These are phyloP conservation scores for Kuraishia piskuri DNA, from an alignment of 805 yeast species.

Conservation along the genomic window DNA sequence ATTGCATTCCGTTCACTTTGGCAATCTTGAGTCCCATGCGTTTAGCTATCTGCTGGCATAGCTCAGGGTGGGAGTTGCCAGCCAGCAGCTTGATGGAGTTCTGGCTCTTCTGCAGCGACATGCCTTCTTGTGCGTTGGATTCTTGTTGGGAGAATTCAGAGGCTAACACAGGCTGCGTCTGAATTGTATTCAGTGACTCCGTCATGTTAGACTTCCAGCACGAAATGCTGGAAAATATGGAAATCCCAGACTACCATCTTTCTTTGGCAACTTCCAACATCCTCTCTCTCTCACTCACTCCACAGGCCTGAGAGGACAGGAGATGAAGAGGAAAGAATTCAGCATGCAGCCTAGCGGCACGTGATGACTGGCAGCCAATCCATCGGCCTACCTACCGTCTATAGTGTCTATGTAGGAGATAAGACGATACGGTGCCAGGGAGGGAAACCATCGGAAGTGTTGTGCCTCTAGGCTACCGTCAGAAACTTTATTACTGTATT, in stretches of 20 bases:
- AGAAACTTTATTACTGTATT: too few species aligned
- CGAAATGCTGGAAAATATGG: not conserved
- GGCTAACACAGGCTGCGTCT: not conserved
- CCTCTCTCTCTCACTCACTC: too few species aligned
- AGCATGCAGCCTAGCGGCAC: not conserved
- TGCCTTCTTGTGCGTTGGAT: conserved; percentile 5
- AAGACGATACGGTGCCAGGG: not conserved
- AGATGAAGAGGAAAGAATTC: not conserved
- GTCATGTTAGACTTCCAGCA: not conserved
- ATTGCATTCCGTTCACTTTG: conserved; percentile 74
- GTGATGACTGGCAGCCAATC: not conserved
- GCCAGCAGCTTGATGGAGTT: conserved; percentile 44
- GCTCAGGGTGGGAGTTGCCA: conserved; percentile 77
- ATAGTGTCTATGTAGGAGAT: not conserved
- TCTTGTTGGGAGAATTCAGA: not conserved
- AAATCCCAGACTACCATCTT: not conserved
- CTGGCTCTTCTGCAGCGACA: conserved; percentile 23
- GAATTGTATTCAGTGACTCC: not conserved
- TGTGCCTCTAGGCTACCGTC: too few species aligned
- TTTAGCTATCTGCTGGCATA: conserved; percentile 64
- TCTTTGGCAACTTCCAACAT: not conserved
- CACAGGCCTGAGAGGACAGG: not conserved
- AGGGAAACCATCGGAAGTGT: too few species aligned
- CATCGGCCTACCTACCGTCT: not conserved
- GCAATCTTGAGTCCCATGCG: conserved; percentile 61